Conservation (phyloP, 768 basidiomycete genomes). For the Lactarius akahatsu region DNA sequence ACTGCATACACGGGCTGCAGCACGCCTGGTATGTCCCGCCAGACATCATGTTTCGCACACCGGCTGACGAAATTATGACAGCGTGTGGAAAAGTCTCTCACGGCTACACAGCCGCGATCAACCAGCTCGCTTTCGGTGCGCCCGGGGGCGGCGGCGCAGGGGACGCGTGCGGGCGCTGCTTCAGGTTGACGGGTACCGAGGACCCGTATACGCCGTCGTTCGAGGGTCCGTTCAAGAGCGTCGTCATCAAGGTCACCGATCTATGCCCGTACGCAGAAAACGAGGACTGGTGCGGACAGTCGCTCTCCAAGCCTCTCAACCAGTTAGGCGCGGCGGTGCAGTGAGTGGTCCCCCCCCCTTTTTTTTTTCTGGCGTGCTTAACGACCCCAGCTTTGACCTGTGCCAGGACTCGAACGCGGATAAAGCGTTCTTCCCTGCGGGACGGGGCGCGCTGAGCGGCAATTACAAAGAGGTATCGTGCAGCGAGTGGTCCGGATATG, state of each 20-base stretch:
- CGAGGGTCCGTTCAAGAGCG: conserved; percentile 52
- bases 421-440: conserved; percentile 52
- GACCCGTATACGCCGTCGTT: conserved; percentile 55
- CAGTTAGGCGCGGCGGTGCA: conserved; percentile 44
- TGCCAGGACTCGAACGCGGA: conserved; percentile 58
- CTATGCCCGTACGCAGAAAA: conserved; percentile 49
- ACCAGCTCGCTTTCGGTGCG: conserved; percentile 55
- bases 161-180: conserved; percentile 66
- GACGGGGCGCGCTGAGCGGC: conserved; percentile 54
- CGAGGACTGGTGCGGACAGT: conserved; percentile 56
- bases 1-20: conserved; percentile 54
- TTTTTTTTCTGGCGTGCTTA: not conserved
- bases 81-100: conserved; percentile 52
- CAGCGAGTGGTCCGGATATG: conserved; percentile 56
- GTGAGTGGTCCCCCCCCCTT: conserved; percentile 37
- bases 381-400: conserved; percentile 51
- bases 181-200: conserved; percentile 49
- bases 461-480: conserved; percentile 56
- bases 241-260: conserved; percentile 53
- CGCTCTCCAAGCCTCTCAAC: conserved; percentile 42
- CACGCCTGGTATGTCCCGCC: conserved; percentile 41
- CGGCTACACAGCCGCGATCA: conserved; percentile 58
- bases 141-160: conserved; percentile 50
- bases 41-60: not conserved
- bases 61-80: conserved; percentile 19